These are phyloP conservation scores for Kwoniella newhampshirensis DNA, from an alignment of 768 basidiomycete genomes.

Conservation along the genomic window DNA sequence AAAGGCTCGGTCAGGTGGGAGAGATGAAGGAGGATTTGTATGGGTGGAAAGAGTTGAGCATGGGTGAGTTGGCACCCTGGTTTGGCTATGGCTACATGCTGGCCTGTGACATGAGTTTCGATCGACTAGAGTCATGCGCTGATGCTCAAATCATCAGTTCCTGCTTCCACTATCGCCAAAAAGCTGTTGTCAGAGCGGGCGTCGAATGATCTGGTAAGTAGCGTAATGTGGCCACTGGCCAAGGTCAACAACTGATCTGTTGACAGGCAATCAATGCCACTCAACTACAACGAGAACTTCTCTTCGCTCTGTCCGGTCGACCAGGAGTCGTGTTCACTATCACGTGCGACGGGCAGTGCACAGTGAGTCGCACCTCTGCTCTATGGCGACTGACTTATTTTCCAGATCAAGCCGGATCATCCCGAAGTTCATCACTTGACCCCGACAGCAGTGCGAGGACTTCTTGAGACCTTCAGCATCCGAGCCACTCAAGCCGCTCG, in stretches of 20 bases:
- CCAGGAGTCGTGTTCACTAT: slow-evolving; percentile 31
- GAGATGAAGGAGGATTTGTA: slow-evolving; percentile 15
- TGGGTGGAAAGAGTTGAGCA: slow-evolving; percentile 37
- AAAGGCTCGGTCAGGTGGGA: slow-evolving; percentile 8
- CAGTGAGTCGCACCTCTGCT: slow-evolving; percentile 8
- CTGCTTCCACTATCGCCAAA: slow-evolving; percentile 1
- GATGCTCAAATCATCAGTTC: too few relatives aligned
- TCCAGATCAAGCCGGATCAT: slow-evolving; percentile 21
- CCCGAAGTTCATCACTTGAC: slow-evolving; percentile 29
- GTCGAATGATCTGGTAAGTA: neutral
- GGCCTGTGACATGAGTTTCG: neutral
- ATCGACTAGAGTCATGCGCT: neutral
- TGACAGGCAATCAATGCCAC: slow-evolving; percentile 25
- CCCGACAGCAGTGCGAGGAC: slow-evolving; percentile 7
- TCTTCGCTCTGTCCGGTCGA: slow-evolving; percentile 37
- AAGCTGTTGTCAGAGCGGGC: neutral
- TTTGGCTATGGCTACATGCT: neutral
- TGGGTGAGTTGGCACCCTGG: slow-evolving; percentile 20
- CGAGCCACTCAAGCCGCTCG: slow-evolving; percentile 13
- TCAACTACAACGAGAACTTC: slow-evolving; percentile 39
- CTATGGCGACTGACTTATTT: neutral
- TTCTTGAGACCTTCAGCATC: slow-evolving; percentile 9
- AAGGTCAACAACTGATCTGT: neutral
- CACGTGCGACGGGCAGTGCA: slow-evolving; percentile 3
- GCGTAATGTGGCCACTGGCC: too few relatives aligned